Percentiles rank a stretch among this genome's conserved stretches.
Conservation (phyloP, 352 stramenopile species). For the Phytophthora fragariaefolia region DNA sequence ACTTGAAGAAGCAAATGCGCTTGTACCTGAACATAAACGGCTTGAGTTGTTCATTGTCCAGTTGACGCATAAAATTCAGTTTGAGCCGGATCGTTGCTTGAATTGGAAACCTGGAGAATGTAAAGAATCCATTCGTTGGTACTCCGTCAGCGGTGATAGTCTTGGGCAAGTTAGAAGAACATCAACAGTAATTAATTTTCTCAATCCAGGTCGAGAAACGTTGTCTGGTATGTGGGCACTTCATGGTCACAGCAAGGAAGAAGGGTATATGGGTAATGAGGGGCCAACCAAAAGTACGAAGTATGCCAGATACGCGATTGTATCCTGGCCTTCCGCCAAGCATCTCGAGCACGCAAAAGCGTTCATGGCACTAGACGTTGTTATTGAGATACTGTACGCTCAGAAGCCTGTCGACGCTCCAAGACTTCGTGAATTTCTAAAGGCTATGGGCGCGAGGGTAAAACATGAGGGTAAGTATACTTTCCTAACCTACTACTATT, state of each 20-base stretch:
- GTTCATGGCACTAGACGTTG: slow-evolving; percentile 1
- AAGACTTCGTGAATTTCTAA: slow-evolving; percentile 7
- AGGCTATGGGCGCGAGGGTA: background rate
- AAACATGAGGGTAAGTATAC: background rate
- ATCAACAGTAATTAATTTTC: slow-evolving; percentile 12
- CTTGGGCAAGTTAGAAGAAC: background rate
- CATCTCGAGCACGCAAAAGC: background rate
- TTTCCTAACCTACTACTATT: background rate
- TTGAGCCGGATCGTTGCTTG: background rate
- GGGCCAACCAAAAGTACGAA: slow-evolving; percentile 21
- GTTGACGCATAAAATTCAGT: slow-evolving; percentile 18
- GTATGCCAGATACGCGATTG: slow-evolving; percentile 24
- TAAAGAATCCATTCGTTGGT: background rate
- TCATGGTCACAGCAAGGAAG: slow-evolving; percentile 18
- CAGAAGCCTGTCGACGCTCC: background rate
- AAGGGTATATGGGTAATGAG: slow-evolving; percentile 21
- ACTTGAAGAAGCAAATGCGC: slow-evolving; percentile 4
- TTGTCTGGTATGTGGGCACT: slow-evolving; percentile 12
- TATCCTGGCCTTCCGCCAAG: slow-evolving; percentile 14
- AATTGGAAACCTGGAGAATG: background rate
- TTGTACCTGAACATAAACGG: background rate
- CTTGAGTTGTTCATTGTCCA: slow-evolving; percentile 18
- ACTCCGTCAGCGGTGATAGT: background rate
- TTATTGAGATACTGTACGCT: background rate
- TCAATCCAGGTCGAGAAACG: slow-evolving; percentile 26